A percentile compares a stretch with the other conserved stretches of the same genome.
Conservation (phyloP, 805 yeast genomes). For the Candida dajiaensis region DNA sequence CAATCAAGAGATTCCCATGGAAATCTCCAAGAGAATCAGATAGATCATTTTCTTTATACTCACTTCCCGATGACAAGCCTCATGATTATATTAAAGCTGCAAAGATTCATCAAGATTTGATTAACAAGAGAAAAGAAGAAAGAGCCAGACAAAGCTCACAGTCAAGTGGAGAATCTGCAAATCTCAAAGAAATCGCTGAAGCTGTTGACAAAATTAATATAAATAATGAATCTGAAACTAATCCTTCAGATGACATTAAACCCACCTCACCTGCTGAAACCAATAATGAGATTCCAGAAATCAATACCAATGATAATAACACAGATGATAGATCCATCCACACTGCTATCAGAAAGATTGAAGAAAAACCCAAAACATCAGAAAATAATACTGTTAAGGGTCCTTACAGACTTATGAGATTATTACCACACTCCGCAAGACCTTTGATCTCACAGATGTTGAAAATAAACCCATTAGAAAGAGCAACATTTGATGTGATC, state of each 20-base stretch:
- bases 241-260: background rate
- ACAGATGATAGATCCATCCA: background rate
- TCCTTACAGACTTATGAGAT: slow-evolving; percentile 74
- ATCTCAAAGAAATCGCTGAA: slow-evolving; percentile 13
- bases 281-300: background rate
- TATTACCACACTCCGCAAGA: slow-evolving; percentile 78
- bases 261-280: background rate
- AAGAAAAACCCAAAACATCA: background rate
- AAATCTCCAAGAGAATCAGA: slow-evolving; percentile 69
- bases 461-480: slow-evolving; percentile 48
- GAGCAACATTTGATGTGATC: slow-evolving; percentile 66
- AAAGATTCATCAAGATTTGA: slow-evolving; percentile 58
- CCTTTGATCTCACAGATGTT: slow-evolving; percentile 67
- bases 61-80: slow-evolving; percentile 63
- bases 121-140: slow-evolving; percentile 54
- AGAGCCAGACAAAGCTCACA: slow-evolving; percentile 7
- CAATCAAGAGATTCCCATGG: slow-evolving; percentile 82
- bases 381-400: slow-evolving; percentile 44
- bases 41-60: slow-evolving; percentile 62
- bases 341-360: slow-evolving; percentile 2
- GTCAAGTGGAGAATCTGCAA: slow-evolving; percentile 2
- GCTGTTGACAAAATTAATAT: slow-evolving; percentile 12
- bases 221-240: background rate
- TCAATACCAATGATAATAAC: background rate
- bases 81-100: slow-evolving; percentile 74